Evolutionary conservation across 1,284 basidiomycete species (phyloP), one percentile per base, ranked within the genome.

Genomic region (Sporisorium reilianum): DNA sequence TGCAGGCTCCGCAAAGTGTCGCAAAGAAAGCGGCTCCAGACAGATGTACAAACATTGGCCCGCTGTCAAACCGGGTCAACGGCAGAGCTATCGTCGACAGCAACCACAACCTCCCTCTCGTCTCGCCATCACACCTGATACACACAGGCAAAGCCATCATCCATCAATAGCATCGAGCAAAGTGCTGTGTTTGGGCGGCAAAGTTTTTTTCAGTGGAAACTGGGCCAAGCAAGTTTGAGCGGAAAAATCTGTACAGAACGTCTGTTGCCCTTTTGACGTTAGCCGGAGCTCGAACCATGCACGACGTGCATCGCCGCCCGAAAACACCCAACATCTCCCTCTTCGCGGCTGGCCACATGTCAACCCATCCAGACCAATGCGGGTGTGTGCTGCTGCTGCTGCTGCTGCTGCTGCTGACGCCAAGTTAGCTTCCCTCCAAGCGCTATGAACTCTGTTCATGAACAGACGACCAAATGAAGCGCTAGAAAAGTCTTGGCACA

Each of bases 211-310:
- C n/a, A n/a, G n/a, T n/a, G n/a, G n/a, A n/a, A n/a, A n/a, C n/a
- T n/a, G n/a, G n/a, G n/a, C n/a, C n/a, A n/a, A n/a, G n/a, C n/a
- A n/a, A 12, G 42, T 54, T 56, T 56, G 20, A n/a, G 38, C 42
- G 64, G 64, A 66, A 66, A 40, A 66, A 40, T 61, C 64, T 66
- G 20, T 42, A 56, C 20, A 66, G 64, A 66, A 66, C 48, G 26
- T 55, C 32, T 30, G 25, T 38, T 38, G 8, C 12, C 11, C 8
- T 14, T 34, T 14, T 16, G 11, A 10, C 16, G 22, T 44, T 38
- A 55, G 42, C 46, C 58, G 53, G 57, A 66, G 64, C 57, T 46
- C 55, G 41, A 66, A 60, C 9, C 40, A 40, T 58, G 56, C 56
- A 58, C 5, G 22, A 11, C 38, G 16, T 22, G 32, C 34, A 52